Evolutionary conservation across 495 filamentous ascomycete species (phyloP), one percentile per base, ranked within the genome.

Genomic region (Penicillium goetzii): DNA sequence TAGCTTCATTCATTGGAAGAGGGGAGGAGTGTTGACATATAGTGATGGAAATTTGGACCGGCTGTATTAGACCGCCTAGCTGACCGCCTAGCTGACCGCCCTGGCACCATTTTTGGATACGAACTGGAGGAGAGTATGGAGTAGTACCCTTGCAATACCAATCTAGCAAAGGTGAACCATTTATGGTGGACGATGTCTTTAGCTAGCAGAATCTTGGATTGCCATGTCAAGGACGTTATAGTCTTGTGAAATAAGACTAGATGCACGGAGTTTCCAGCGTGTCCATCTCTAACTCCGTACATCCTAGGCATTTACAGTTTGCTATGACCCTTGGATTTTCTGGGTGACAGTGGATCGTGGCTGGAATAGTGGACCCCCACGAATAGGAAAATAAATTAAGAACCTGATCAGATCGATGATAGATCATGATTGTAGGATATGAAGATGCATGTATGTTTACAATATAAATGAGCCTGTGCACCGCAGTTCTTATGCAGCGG

Each of bases 321-420:
- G 25, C 41, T 47, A 23, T 47, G 41, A 47, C 41, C 41, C 41
- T 47, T 14, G 21, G 41, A 23, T 21, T 47, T 10, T 51, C 14
- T 15, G 47, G 25, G 25, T 12, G 47, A 30, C 47, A 28, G 47
- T 51, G 47, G 47, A 51, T 51, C 47, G 47, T 51, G 47, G 47
- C 47, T 51, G 47, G 45, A 47, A 26, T 28, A 51, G 47, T 51
- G 47, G 47, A 30, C 25, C 47, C 43, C 25, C 11, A 5, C 14
- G 9, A 47, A 47, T 1, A 51, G 26, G 7, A 30, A 30, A 51
- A n/a, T 51, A 30, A 5, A 51, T 51, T 7, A 51, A 30, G 26
- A 26, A 7, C 47, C 5, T 17, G 25, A 28, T 17, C 47, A 17
- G 3, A n/a, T 26, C 1, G 25, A 23, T 12, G 19, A 7, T 5